These are phyloP conservation scores for Cordyceps fumosorosea DNA, from an alignment of 2,329 filamentous ascomycete species.

Conservation along the genomic window DNA sequence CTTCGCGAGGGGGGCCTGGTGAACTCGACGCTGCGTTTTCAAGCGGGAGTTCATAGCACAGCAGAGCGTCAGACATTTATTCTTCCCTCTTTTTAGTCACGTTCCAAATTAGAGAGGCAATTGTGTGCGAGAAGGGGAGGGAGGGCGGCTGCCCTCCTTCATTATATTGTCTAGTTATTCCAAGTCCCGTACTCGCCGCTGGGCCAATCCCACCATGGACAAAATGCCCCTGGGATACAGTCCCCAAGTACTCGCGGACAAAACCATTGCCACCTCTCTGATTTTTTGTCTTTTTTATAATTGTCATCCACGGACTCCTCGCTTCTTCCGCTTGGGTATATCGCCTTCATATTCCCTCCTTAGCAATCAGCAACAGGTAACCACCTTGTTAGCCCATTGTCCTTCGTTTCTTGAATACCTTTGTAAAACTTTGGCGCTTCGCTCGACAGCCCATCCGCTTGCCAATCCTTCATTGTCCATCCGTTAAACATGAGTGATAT, in stretches of 20 bases:
- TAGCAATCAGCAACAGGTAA: conserved; percentile 9
- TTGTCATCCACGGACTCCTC: conserved; percentile 16
- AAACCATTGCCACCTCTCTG: conserved; percentile 16
- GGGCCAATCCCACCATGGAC: neutral
- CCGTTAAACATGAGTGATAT: conserved; percentile 28
- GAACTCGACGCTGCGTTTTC: neutral
- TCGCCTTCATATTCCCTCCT: conserved; percentile 13
- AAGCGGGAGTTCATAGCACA: neutral
- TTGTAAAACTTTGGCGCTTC: conserved; percentile 1
- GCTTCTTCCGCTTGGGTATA: conserved; percentile 16
- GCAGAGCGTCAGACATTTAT: neutral
- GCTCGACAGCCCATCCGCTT: conserved; percentile 18
- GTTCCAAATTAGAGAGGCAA: too few relatives aligned
- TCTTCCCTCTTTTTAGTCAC: neutral
- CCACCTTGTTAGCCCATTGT: neutral
- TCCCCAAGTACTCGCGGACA: neutral
- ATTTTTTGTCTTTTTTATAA: conserved; percentile 23
- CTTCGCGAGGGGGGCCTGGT: neutral
- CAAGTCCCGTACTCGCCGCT: conserved; percentile 1
- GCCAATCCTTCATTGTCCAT: conserved; percentile 22
- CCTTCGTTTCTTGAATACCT: conserved; percentile 1
- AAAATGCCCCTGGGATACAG: neutral
- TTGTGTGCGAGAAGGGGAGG: conserved; percentile 3
- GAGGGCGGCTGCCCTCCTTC: neutral
- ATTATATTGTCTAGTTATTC: conserved; percentile 10